Base-by-base conservation (phyloP, 176 grass and related monocot genomes). In the Saccharum officinarum region DNA sequence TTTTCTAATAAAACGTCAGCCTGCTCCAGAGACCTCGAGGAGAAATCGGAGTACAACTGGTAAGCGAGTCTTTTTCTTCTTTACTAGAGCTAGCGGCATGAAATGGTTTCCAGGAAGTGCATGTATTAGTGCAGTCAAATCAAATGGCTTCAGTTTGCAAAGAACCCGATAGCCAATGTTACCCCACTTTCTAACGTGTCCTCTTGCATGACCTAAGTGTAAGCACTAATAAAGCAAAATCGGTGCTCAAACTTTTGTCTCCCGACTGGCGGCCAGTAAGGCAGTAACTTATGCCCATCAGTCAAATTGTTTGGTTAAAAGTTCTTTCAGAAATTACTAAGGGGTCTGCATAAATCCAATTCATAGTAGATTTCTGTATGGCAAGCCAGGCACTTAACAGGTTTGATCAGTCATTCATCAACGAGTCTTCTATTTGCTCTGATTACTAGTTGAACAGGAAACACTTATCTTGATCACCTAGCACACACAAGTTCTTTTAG, bases 41-140 rank as follows among this genome's bases (percentile, higher is more conserved):
- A 95, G 89, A 77, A 95, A 76, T 85, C 86, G 91, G 2, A 77
- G 55, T 7, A 92, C 91, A 64, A 82, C 80, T 87, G 93, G 93
- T 95, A 72, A 83, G 9, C 20, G 10, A 26, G 2, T 22, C 10
- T 2, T 8, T 22, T 50, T 18, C 17, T 9, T 75, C 14, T 20
- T 31, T 60, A 4, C 22, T 59, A 59, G 55, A 57, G n/a, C 23
- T 46, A 6, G 15, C 28, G 7, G 17, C 30, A 36, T 47, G 47
- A 10, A 76, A 69, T 18, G 57, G 54, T 13, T 81, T 73, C 6
- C 28, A 45, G 42, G 31, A 20, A 31, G 33, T 70, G 11, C 40
- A 23, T 20, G 0, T 14, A 7, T 76, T 40, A 3, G 31, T 62
- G 40, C 45, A 52, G 6, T 65, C 17, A 33, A 22, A 86, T 71